Evolutionary conservation across 768 basidiomycete species (phyloP), one percentile per base, ranked within the genome.

Genomic region (Chlorophyllum brunneum): DNA sequence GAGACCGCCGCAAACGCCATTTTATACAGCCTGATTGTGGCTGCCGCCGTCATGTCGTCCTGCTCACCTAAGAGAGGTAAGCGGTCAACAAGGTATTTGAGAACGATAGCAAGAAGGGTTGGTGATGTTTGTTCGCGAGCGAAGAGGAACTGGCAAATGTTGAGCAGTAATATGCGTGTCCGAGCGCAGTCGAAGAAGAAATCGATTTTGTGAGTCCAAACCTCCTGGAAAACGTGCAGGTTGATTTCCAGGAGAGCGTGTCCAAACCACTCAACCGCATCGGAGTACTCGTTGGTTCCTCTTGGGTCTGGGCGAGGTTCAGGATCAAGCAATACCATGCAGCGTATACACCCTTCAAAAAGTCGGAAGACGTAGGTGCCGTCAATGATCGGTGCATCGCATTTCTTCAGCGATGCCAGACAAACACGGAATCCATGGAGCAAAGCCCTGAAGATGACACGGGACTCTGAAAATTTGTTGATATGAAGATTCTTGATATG

Each of bases 11-110:
- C 77, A 67, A 98, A 99, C 11, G 93, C 86, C 81, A 97, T 87
- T 73, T 97, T 98, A 81, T 92, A 98, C 40, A 98, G 72, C 45
- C 92, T 83, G 55, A 99, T 87, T 8, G 89, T 88, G 10, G 93
- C 82, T 0, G 86, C 85, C 0, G 92, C 89, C 16, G 83, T 83
- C 56, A 82, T 75, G 59, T 92, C 88, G 57, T 92, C 87, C 61
- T 86, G 81, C 56, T 93, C 88, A 29, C 95, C 95, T 4, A 99
- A 79, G 34, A 85, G 69, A 15, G 85, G 87, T 13, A 99, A 80
- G 30, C 86, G 80, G 20, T 85, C 83, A 45, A 95, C 83, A 47
- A 99, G 79, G 68, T 91, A 92, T 29, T 85, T 80, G 54, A 98
- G 81, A 26, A 98, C 79, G 51, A 97, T 95, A 4, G 90, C 90